Evolutionary conservation across 2,329 filamentous ascomycete species (phyloP), one percentile per base, ranked within the genome.

Genomic region (Lachnellula cervina): DNA sequence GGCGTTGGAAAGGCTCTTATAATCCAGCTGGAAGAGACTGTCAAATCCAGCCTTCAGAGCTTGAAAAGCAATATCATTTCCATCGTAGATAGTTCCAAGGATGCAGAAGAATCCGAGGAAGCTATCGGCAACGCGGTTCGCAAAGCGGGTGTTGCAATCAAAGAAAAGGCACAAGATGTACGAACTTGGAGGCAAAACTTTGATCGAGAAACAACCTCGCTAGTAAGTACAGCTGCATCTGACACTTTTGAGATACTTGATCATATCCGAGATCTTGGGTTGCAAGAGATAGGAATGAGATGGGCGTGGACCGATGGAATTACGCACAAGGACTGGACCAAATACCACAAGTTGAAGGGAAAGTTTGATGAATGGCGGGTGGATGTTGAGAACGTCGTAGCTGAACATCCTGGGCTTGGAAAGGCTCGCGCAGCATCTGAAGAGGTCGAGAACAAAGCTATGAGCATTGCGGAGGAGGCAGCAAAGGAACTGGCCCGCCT

Each of bases 301-400:
- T 99, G 94, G 92, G 91, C 93, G 13, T 96, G 90, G 87, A 94
- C 91, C 75, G 91, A 97, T 56, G 90, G 90, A 34, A 83, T 99
- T 59, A 96, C 93, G 1, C 97, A 99, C 78, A 92, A 95, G 71
- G 91, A 99, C 71, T 99, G 94, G 94, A 84, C 87, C 57, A 94
- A 93, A 70, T 99, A 96, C 69, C 91, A 97, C 70, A 84, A 89
- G 57, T 78, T 99, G 56, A 95, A 89, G 75, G 83, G 81, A 52
- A 87, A 88, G 13, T 89, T 97, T 51, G 86, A 87, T 48, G 84
- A 90, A 66, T 97, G 93, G 91, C 87, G 89, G 54, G 79, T 83
- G 37, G 89, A 95, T 63, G 84, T 99, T 48, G 86, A 90, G 69
- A 78, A 84, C 56, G 81, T 92, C 52, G 88, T 90, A 40, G 80